Conservation (phyloP, 805 yeast genomes). For the Metschnikowia similis region DNA sequence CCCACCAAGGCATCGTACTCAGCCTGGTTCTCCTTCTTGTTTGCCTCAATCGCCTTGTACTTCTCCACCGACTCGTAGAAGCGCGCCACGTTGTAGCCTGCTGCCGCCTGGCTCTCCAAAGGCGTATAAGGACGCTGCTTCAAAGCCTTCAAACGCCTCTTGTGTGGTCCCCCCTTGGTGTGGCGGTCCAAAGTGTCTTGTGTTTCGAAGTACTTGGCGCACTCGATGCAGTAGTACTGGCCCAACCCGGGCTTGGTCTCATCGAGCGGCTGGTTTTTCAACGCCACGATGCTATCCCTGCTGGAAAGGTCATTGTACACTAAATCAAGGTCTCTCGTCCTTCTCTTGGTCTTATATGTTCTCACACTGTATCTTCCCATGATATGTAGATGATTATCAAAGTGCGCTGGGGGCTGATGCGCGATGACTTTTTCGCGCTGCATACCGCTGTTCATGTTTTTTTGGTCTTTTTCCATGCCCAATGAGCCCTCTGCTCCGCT, state of each 20-base stretch:
- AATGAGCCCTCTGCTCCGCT: no score
- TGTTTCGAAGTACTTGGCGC: constrained; percentile 87
- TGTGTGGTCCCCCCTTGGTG: constrained; percentile 72
- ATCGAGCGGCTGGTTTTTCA: constrained; percentile 80
- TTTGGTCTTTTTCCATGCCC: no score
- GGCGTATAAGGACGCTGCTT: constrained; percentile 79
- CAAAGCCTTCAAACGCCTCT: constrained; percentile 75
- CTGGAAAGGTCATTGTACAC: constrained; percentile 71
- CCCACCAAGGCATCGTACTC: constrained; percentile 32
- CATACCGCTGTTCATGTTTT: neutral
- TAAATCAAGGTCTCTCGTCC: constrained; percentile 79
- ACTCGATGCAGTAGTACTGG: constrained; percentile 89
- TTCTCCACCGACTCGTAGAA: constrained; percentile 61
- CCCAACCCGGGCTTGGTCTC: constrained; percentile 93
- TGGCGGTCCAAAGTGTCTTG: constrained; percentile 71
- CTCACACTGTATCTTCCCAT: constrained; percentile 89
- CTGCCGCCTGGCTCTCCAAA: constrained; percentile 87
- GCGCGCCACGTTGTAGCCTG: constrained; percentile 69
- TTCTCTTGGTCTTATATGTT: constrained; percentile 85
- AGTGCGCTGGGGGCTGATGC: neutral
- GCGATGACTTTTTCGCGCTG: constrained; percentile 3
- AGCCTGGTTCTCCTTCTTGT: constrained; percentile 41
- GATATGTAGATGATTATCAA: constrained; percentile 5
- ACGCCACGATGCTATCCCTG: constrained; percentile 55
- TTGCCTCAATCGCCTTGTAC: constrained; percentile 44